Conservation (phyloP, 2,329 filamentous ascomycete species). For the Phialocephala subalpina region DNA sequence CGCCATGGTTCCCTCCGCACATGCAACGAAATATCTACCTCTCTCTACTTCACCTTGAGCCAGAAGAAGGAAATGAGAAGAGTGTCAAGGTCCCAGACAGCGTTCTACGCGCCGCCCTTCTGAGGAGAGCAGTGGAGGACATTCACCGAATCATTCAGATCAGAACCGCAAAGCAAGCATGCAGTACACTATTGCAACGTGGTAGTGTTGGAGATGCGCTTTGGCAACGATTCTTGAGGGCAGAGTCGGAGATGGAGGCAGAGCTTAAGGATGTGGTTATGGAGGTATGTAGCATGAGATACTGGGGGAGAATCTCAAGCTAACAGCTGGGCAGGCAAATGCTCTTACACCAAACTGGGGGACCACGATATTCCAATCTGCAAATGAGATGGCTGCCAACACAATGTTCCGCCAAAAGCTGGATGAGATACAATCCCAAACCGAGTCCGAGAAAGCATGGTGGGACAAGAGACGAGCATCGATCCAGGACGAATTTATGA, state of each 20-base stretch:
- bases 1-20: slow-evolving; percentile 93
- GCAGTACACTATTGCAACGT: slow-evolving; percentile 82
- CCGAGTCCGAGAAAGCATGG: slow-evolving; percentile 82
- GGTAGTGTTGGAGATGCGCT: slow-evolving; percentile 96
- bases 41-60: slow-evolving; percentile 83
- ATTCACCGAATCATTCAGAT: slow-evolving; percentile 92
- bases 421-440: slow-evolving; percentile 76
- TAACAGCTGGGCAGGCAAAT: slow-evolving; percentile 73
- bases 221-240: slow-evolving; percentile 89
- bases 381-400: slow-evolving; percentile 95
- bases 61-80: slow-evolving; percentile 70
- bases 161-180: slow-evolving; percentile 86
- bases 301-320: background rate
- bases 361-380: slow-evolving; percentile 94
- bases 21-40: slow-evolving; percentile 94
- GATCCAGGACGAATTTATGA: slow-evolving; percentile 82
- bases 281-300: slow-evolving; percentile 70
- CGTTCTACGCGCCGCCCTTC: slow-evolving; percentile 85
- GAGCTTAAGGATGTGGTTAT: slow-evolving; percentile 93
- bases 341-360: slow-evolving; percentile 90
- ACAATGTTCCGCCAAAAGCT: slow-evolving; percentile 77
- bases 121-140: slow-evolving; percentile 90
- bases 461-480: slow-evolving; percentile 85
- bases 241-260: slow-evolving; percentile 97
- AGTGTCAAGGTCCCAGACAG: slow-evolving; percentile 78